These are phyloP conservation scores for Rhipidocladum racemiflorum DNA, from an alignment of 176 grass and related monocot genomes.

Conservation along the genomic window DNA sequence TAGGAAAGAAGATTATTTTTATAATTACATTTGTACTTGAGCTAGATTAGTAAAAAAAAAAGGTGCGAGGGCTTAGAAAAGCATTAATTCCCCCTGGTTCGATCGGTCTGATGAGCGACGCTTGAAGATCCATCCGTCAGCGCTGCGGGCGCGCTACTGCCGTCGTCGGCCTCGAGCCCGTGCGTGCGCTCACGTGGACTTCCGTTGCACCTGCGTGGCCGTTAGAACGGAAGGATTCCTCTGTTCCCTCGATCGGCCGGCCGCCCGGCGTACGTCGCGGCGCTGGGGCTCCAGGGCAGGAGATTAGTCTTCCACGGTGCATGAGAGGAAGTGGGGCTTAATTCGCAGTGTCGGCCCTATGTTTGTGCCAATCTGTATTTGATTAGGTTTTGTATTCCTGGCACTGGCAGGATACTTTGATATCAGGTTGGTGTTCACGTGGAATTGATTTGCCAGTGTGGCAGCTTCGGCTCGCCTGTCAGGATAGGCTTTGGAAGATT, in stretches of 20 bases:
- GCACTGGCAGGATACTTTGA: background rate
- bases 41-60: no score
- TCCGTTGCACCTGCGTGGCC: background rate
- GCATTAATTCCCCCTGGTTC: no score
- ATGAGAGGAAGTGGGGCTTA: background rate
- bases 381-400: background rate
- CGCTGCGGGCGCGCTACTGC: background rate
- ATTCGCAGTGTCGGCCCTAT: conserved; percentile 24
- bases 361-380: background rate
- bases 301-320: background rate
- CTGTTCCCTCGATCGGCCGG: background rate
- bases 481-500: background rate
- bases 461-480: background rate
- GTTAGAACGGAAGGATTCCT: conserved; percentile 5
- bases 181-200: background rate
- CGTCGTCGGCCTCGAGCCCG: background rate
- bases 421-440: conserved; percentile 12
- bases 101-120: background rate
- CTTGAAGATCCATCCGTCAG: background rate
- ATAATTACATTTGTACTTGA: no score
- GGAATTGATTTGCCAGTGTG: background rate
- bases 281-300: background rate
- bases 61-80: no score
- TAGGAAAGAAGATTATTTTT: no score
- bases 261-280: conserved; percentile 14